Evolutionary conservation across 345 rosid genomes (phyloP), one percentile per base, ranked within the genome.

Genomic region (Aethionema arabicum): DNA sequence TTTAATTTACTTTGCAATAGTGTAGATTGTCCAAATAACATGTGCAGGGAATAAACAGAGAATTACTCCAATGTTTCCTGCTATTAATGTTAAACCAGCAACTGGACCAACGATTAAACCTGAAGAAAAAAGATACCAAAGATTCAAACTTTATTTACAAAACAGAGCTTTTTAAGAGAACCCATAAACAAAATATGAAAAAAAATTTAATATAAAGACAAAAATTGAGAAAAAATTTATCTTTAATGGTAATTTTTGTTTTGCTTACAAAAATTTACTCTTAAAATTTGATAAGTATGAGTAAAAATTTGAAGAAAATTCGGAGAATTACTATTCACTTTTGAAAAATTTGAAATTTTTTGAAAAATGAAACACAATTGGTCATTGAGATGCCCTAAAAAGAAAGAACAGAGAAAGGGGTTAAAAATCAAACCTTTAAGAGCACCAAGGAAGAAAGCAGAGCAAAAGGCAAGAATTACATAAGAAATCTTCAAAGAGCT

Each of bases 21-120:
- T 56, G 70, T 71, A 82, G 51, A 83, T 52, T 1, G 87, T 80
- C 95, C 96, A 91, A 63, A 66, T 74, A 65, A 84, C 77, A 74
- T 91, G 90, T 9, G 87, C 66, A 72, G 90, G 95, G 55, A 80
- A 80, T 76, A 83, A 62, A 40, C 79, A 81, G 67, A 86, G 75
- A 77, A 91, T 88, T 52, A 88, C 85, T 53, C 79, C 90, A 59
- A 78, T 77, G 68, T 88, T 85, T 59, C 98, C 96, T 36, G 30
- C 44, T 54, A 82, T 83, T 56, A 88, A 55, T 57, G 80, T 78
- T 59, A 87, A 63, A 65, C 79, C 74, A 61, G 98, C 98, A 42
- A 87, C 31, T 42, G 98, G 96, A 71, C 96, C 93, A 66, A 87
- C 90, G 10, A 79, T 16, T 42, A 83, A 46, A 78, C 80, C 98